These are phyloP conservation scores for Cryptococcus deneoformans DNA, from an alignment of 1,284 basidiomycete genomes.

Conservation along the genomic window DNA sequence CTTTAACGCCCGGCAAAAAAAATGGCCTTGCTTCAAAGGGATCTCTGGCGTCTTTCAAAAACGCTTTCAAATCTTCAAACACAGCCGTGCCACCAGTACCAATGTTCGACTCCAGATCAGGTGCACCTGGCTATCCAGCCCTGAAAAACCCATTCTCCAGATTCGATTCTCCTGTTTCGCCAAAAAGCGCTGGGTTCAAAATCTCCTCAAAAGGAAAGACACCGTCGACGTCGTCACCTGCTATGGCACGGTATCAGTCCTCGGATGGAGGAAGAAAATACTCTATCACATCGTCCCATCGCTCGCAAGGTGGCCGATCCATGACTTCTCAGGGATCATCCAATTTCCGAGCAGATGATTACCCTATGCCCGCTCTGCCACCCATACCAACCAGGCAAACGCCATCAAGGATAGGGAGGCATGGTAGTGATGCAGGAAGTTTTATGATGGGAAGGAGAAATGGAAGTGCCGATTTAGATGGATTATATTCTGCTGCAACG, in stretches of 20 bases:
- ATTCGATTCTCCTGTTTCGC: constrained; percentile 32
- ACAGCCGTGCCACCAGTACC: constrained; percentile 36
- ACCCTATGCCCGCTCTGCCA: constrained; percentile 39
- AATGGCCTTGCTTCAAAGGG: constrained; percentile 72
- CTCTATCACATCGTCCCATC: constrained; percentile 33
- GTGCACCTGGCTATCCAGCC: constrained; percentile 38
- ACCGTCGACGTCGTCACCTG: constrained; percentile 13
- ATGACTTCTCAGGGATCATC: constrained; percentile 39
- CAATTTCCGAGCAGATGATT: constrained; percentile 37
- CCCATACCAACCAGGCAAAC: constrained; percentile 34
- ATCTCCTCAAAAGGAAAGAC: constrained; percentile 9
- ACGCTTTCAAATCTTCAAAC: constrained; percentile 66
- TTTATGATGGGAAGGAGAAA: constrained; percentile 23
- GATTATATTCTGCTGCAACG: constrained; percentile 50
- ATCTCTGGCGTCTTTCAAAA: constrained; percentile 70
- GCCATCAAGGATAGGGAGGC: constrained; percentile 31
- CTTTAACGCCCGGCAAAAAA: constrained; percentile 54
- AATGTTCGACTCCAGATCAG: constrained; percentile 20
- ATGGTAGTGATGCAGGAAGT: constrained; percentile 40
- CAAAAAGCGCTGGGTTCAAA: constrained; percentile 17
- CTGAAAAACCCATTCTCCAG: constrained; percentile 46
- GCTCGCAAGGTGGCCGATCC: constrained; percentile 37
- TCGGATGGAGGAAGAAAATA: constrained; percentile 29
- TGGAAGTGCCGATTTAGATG: constrained; percentile 31
- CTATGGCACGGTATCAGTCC: constrained; percentile 10